Conservation (phyloP, 768 basidiomycete genomes). For the Leccinum uliginosum region DNA sequence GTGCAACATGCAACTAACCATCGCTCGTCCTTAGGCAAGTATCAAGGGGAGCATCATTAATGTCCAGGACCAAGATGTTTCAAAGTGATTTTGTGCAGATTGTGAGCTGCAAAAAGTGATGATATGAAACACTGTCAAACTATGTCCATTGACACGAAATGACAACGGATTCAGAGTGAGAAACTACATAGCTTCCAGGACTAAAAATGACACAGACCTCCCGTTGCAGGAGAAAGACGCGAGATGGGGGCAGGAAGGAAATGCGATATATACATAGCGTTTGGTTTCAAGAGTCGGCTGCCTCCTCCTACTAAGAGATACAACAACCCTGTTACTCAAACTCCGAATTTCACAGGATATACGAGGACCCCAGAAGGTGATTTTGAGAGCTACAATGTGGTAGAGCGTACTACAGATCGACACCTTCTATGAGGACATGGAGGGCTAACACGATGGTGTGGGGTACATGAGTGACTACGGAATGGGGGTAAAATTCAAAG, state of each 20-base stretch:
- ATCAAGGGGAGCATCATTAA: too few species aligned
- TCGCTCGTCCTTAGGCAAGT: neutral
- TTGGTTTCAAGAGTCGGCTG: neutral
- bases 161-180: neutral
- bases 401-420: neutral
- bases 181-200: neutral
- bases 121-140: too few species aligned
- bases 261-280: too few species aligned
- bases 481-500: neutral
- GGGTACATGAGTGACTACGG: neutral
- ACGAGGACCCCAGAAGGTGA: conserved; percentile 1
- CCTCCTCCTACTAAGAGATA: too few species aligned
- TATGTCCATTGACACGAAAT: neutral
- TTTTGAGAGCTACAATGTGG: neutral
- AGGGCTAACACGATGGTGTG: too few species aligned
- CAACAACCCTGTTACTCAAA: too few species aligned
- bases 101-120: too few species aligned
- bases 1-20: neutral
- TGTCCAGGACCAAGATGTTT: neutral
- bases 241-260: too few species aligned
- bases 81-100: neutral
- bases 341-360: neutral
- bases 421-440: neutral
- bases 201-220: neutral
- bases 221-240: neutral